A percentile compares a stretch with the other conserved stretches of the same genome.
Evolutionary conservation across 768 basidiomycete genomes (phyloP).

Genomic region (Dioszegia crocea): DNA sequence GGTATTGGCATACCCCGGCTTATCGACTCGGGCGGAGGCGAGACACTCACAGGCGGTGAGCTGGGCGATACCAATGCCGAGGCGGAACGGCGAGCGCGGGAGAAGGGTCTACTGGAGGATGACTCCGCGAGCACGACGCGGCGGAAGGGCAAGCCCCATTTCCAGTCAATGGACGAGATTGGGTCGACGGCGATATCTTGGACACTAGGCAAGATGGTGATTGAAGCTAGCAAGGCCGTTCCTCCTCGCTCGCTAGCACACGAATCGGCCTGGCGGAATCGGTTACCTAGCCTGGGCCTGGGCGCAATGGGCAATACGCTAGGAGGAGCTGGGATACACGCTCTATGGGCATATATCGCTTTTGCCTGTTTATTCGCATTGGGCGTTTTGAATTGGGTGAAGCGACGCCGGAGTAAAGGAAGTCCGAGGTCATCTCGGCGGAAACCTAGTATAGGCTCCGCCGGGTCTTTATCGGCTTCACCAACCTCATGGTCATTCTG

Average conservation of each 20-base stretch:
- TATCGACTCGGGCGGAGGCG: conserved; percentile 76
- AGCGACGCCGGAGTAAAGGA: conserved; percentile 3
- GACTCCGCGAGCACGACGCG: not conserved
- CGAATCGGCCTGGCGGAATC: conserved; percentile 22
- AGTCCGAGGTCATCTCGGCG: not conserved
- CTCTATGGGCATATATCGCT: conserved; percentile 39
- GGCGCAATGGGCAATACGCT: conserved; percentile 22
- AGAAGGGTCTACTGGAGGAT: conserved; percentile 65
- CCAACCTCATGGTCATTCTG: conserved; percentile 7
- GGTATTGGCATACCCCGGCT: conserved; percentile 92
- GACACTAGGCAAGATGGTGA: conserved; percentile 98
- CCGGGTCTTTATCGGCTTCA: not conserved
- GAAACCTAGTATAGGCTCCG: conserved; percentile 15
- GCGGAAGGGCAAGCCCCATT: conserved; percentile 57
- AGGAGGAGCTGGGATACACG: conserved; percentile 33
- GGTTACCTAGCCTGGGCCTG: not conserved
- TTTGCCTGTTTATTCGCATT: conserved; percentile 24
- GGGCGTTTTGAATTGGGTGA: conserved; percentile 23
- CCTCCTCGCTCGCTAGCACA: conserved; percentile 17
- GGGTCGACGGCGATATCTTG: conserved; percentile 91
- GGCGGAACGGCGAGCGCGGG: conserved; percentile 68
- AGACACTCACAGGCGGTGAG: conserved; percentile 57
- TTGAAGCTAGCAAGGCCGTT: conserved; percentile 69
- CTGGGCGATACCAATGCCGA: conserved; percentile 55
- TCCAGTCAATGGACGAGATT: conserved; percentile 89